Evolutionary conservation across 345 rosid genomes (phyloP).

Genomic region (Isatis tinctoria): DNA sequence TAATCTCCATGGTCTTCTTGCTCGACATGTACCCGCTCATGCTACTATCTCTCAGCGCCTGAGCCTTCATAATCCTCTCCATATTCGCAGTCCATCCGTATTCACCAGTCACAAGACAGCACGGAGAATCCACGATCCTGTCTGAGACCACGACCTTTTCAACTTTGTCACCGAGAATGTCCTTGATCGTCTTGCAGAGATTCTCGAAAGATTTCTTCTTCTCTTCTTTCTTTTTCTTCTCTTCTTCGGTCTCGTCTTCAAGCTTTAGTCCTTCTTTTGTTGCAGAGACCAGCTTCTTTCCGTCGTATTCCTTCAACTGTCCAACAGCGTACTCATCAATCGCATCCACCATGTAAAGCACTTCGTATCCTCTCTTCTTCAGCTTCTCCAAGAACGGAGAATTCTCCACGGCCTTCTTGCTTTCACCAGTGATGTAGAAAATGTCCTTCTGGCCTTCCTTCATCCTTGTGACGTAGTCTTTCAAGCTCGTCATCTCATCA

Average conservation of each 20-base stretch:
- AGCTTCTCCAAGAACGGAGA: slow-evolving; percentile 85
- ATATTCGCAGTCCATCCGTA: slow-evolving; percentile 92
- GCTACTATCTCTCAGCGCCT: slow-evolving; percentile 83
- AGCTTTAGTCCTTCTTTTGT: slow-evolving; percentile 80
- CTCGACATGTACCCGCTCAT: slow-evolving; percentile 91
- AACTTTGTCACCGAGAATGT: slow-evolving; percentile 72
- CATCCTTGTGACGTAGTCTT: slow-evolving; percentile 89
- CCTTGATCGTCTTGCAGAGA: slow-evolving; percentile 80
- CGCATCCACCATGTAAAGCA: slow-evolving; percentile 86
- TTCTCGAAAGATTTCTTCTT: slow-evolving; percentile 63
- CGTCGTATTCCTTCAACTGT: slow-evolving; percentile 73
- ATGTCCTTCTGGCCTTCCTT: slow-evolving; percentile 89
- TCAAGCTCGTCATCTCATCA: slow-evolving; percentile 74
- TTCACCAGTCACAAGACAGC: slow-evolving; percentile 85
- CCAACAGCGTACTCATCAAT: slow-evolving; percentile 89
- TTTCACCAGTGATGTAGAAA: slow-evolving; percentile 73
- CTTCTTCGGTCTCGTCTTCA: slow-evolving; percentile 80
- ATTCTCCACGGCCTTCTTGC: slow-evolving; percentile 85
- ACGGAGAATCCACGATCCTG: slow-evolving; percentile 80
- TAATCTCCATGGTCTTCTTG: slow-evolving; percentile 90
- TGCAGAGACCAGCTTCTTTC: slow-evolving; percentile 82
- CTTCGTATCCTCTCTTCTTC: slow-evolving; percentile 83
- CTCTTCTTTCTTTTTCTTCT: slow-evolving; percentile 72
- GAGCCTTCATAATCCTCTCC: slow-evolving; percentile 95
- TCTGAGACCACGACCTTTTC: slow-evolving; percentile 84